A percentile compares a stretch with the other conserved stretches of the same genome.
phyloP scores from a whole-genome alignment of 805 yeast species.

The baker's yeast (Saccharomyces cerevisiae) region DNA sequence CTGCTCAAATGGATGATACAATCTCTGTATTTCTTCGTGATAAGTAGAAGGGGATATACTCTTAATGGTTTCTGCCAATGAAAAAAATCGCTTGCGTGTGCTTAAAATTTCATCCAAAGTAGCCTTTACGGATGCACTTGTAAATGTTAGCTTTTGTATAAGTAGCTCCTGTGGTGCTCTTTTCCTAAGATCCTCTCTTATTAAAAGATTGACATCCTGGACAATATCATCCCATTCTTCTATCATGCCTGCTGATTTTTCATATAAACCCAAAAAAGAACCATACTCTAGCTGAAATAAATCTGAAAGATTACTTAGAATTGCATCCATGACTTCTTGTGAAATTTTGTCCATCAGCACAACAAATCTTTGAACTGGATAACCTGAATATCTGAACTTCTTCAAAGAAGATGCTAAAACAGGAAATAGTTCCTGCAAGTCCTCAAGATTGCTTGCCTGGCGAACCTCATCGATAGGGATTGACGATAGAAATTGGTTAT shows the following conservation, averaged over 20 bases:
- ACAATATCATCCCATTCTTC: slow-evolving; percentile 50
- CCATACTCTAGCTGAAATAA: slow-evolving; percentile 38
- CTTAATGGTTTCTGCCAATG: slow-evolving; percentile 34
- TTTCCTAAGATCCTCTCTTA: slow-evolving; percentile 69
- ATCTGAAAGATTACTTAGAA: slow-evolving; percentile 36
- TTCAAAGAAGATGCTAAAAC: slow-evolving; percentile 55
- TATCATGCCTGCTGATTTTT: slow-evolving; percentile 31
- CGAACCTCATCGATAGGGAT: slow-evolving; percentile 57
- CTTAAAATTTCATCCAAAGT: slow-evolving; percentile 36
- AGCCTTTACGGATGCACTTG: slow-evolving; percentile 34
- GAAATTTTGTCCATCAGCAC: slow-evolving; percentile 59
- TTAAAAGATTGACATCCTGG: slow-evolving; percentile 50
- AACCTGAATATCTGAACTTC: slow-evolving; percentile 48
- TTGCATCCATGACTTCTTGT: slow-evolving; percentile 41
- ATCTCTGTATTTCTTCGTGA: slow-evolving; percentile 30
- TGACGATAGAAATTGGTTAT: slow-evolving; percentile 57
- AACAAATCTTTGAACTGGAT: slow-evolving; percentile 59
- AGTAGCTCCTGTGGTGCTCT: slow-evolving; percentile 58
- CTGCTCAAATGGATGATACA: slow-evolving; percentile 35
- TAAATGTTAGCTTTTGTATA: slow-evolving; percentile 50
- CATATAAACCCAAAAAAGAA: slow-evolving; percentile 29
- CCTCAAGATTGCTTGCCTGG: slow-evolving; percentile 38
- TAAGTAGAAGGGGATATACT: slow-evolving; percentile 2
- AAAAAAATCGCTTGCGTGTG: slow-evolving; percentile 43
- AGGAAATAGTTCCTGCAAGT: slow-evolving; percentile 39